Evolutionary conservation across 495 filamentous ascomycete species (phyloP).

Genomic region (Penicillium odoratum): DNA sequence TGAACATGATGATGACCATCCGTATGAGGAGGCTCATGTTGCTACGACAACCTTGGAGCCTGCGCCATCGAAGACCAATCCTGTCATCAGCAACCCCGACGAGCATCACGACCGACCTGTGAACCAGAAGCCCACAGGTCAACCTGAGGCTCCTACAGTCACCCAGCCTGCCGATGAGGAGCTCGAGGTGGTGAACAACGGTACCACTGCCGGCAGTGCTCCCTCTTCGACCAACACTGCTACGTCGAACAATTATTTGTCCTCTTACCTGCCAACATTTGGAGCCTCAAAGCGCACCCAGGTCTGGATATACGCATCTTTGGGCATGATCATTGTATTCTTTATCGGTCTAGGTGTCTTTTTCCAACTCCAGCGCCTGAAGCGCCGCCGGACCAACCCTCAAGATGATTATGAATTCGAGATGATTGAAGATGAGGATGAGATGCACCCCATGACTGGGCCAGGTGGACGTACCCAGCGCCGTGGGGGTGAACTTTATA

Average conservation of each 20-base stretch:
- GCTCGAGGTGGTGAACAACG: slow-evolving; percentile 20
- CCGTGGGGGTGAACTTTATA: slow-evolving; percentile 83
- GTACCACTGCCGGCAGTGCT: slow-evolving; percentile 31
- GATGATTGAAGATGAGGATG: slow-evolving; percentile 81
- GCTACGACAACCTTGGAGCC: slow-evolving; percentile 54
- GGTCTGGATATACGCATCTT: slow-evolving; percentile 89
- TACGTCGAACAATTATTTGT: slow-evolving; percentile 63
- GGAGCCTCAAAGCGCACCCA: slow-evolving; percentile 87
- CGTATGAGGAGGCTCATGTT: slow-evolving; percentile 52
- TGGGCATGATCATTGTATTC: slow-evolving; percentile 82
- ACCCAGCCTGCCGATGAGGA: slow-evolving; percentile 18
- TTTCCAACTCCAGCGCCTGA: slow-evolving; percentile 74
- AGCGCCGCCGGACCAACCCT: slow-evolving; percentile 68
- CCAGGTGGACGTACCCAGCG: slow-evolving; percentile 43
- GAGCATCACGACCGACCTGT: slow-evolving; percentile 79
- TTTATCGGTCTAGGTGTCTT: slow-evolving; percentile 77
- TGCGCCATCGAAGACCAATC: slow-evolving; percentile 44
- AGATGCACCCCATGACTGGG: slow-evolving; percentile 54
- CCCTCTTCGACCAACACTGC: slow-evolving; percentile 43
- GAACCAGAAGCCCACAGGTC: slow-evolving; percentile 54
- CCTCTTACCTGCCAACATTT: slow-evolving; percentile 93
- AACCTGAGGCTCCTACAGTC: slow-evolving; percentile 38
- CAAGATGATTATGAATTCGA: slow-evolving; percentile 95
- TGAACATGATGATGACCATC: slow-evolving; percentile 83
- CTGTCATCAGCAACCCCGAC: slow-evolving; percentile 50